A percentile compares a stretch with the other conserved stretches of the same genome.
These are phyloP conservation scores for Zygoascus flipseniorum DNA, from an alignment of 805 yeast genomes.

Conservation along the genomic window DNA sequence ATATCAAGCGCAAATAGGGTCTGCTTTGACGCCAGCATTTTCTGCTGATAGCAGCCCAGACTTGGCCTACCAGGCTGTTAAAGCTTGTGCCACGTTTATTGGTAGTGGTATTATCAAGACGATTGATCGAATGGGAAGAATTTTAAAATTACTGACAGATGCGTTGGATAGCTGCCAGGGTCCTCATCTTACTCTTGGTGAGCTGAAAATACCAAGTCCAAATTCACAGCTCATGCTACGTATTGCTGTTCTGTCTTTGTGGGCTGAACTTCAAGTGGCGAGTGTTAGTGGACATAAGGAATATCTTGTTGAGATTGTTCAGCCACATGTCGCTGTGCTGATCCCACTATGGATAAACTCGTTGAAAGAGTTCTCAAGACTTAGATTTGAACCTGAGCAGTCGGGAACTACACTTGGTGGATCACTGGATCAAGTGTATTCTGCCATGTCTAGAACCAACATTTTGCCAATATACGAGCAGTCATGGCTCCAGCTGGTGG, in stretches of 20 bases:
- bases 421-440: constrained; percentile 28
- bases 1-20: constrained; percentile 88
- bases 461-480: constrained; percentile 41
- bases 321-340: constrained; percentile 49
- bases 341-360: constrained; percentile 74
- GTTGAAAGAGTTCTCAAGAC: constrained; percentile 62
- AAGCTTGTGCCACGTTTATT: constrained; percentile 68
- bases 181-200: constrained; percentile 27
- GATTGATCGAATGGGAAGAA: constrained; percentile 41
- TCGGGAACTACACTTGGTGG: constrained; percentile 18
- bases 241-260: constrained; percentile 32
- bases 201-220: constrained; percentile 26
- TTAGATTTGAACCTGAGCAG: constrained; percentile 44
- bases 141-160: constrained; percentile 55
- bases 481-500: constrained; percentile 71
- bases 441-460: constrained; percentile 29
- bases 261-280: constrained; percentile 33
- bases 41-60: constrained; percentile 60
- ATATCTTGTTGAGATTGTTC: constrained; percentile 31
- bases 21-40: constrained; percentile 86
- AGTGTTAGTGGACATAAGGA: constrained; percentile 19
- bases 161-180: constrained; percentile 53
- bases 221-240: constrained; percentile 30
- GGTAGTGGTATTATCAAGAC: constrained; percentile 47
- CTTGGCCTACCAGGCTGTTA: constrained; percentile 68